phyloP scores from a whole-genome alignment of 345 rosid genomes.

The Rubroshorea leprosula region DNA sequence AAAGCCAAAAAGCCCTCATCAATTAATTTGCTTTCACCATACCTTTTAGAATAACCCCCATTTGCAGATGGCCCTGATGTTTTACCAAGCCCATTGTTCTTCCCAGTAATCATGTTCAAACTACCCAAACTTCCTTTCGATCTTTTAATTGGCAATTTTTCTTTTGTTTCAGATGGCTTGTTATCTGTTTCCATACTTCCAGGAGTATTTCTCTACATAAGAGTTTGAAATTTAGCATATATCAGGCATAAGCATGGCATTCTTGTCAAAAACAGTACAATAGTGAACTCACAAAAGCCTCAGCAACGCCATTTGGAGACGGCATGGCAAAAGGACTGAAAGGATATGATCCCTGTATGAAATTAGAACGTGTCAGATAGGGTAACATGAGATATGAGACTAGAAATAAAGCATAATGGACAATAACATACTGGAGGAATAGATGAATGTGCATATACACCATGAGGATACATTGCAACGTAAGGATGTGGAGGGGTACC shows the following conservation, averaged over 20 bases:
- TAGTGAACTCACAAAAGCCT: slow-evolving; percentile 61
- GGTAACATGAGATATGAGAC: slow-evolving; percentile 11
- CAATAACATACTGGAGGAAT: slow-evolving; percentile 70
- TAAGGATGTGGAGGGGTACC: slow-evolving; percentile 98
- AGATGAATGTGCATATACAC: slow-evolving; percentile 95
- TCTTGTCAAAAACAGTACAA: slow-evolving; percentile 9
- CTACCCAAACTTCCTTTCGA: slow-evolving; percentile 98
- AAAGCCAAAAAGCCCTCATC: not conserved
- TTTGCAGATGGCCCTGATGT: slow-evolving; percentile 68
- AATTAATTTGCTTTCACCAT: slow-evolving; percentile 10
- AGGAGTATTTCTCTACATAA: slow-evolving; percentile 67
- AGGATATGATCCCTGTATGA: slow-evolving; percentile 84
- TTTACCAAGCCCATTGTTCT: slow-evolving; percentile 66
- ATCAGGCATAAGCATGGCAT: slow-evolving; percentile 6
- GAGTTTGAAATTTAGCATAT: slow-evolving; percentile 18
- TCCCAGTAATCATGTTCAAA: slow-evolving; percentile 86
- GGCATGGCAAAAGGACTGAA: slow-evolving; percentile 95
- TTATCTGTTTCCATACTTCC: slow-evolving; percentile 66
- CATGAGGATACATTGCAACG: slow-evolving; percentile 97
- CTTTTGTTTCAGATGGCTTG: slow-evolving; percentile 78
- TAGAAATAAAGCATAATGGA: slow-evolving; percentile 13
- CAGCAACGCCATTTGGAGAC: slow-evolving; percentile 84
- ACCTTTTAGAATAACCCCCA: slow-evolving; percentile 89
- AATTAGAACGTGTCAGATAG: slow-evolving; percentile 6
- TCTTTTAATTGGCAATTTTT: slow-evolving; percentile 94